Evolutionary conservation across 371 early-diverging fungal species (phyloP), one percentile per base, ranked within the genome.

Genomic region (Rhizopus arrhizus): DNA sequence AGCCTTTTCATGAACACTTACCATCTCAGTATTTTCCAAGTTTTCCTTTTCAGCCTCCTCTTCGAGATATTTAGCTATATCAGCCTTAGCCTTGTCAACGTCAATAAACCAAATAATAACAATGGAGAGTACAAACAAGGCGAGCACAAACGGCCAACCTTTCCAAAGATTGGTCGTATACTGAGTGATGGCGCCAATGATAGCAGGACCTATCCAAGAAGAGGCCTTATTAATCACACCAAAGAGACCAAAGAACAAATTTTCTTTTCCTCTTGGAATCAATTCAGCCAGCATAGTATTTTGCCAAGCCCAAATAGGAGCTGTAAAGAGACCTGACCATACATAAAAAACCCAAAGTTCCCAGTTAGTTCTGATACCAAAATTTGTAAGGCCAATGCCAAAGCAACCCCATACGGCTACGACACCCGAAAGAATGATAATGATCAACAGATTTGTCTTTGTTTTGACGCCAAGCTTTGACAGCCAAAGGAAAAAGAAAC

Each of bases 221-320:
- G 84, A 83, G 3, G 75, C 85, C 53, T 85, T 85, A 51, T 85
- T 84, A 33, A 82, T 78, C 3, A 85, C 74, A 56, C 83, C 83
- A 62, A 85, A 85, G 13, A 85, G 60, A 60, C 83, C 81, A 65
- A 85, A 83, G 75, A 82, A 85, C 48, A 83, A 62, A 22, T 82
- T 83, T 62, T 85, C 85, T 45, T 79, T 82, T 8, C 85, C 85
- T 51, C 68, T 75, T 0, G 85, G 85, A 3, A 77, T 72, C 49
- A 85, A 55, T 61, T 85, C 85, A 3, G 84, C 81, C 58, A 85
- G 64, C 83, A 85, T 80, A 10, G 84, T 84, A 12, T 80, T 73
- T 41, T 81, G 77, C 64, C 78, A 82, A 5, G 84, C 83, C 73
- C 74, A 83, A 43, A 82, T 82, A 2, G 85, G 83, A 52, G 84